phyloP scores from a whole-genome alignment of 257 asterid genomes.

The Cordia subcordata region DNA sequence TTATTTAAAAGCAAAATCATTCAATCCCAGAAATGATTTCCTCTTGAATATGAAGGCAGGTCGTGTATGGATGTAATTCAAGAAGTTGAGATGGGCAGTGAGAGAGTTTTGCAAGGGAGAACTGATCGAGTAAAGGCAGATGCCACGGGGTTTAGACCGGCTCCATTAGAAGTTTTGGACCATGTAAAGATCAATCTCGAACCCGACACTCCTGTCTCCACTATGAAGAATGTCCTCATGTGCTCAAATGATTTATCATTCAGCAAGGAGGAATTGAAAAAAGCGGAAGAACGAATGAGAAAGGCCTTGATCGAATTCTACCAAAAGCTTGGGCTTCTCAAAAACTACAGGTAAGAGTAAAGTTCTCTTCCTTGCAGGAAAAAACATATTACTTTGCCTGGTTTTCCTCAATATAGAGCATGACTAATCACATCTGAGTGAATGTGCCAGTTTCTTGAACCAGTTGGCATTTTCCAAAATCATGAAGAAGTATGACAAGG shows the following conservation, averaged over 20 bases:
- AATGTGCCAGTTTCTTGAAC: slow-evolving; percentile 65
- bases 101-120: slow-evolving; percentile 11
- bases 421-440: slow-evolving; percentile 12
- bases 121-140: slow-evolving; percentile 9
- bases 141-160: slow-evolving; percentile 23
- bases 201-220: slow-evolving; percentile 63
- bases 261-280: slow-evolving; percentile 56
- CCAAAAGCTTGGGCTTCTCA: slow-evolving; percentile 57
- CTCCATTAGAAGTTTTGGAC: slow-evolving; percentile 51
- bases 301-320: slow-evolving; percentile 59
- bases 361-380: too few relatives aligned
- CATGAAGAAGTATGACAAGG: slow-evolving; percentile 91
- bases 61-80: slow-evolving; percentile 43
- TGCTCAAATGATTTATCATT: slow-evolving; percentile 45
- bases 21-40: too few relatives aligned
- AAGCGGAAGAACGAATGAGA: slow-evolving; percentile 51
- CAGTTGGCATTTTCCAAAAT: slow-evolving; percentile 79
- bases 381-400: too few relatives aligned
- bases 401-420: not conserved
- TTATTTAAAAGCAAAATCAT: too few relatives aligned
- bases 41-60: slow-evolving; percentile 16
- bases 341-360: slow-evolving; percentile 48
- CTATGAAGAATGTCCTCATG: slow-evolving; percentile 42
- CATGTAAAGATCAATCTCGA: slow-evolving; percentile 60
- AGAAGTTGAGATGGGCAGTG: slow-evolving; percentile 59